Evolutionary conservation across 192 early-diverging fungal genomes (phyloP).

Genomic region (Anaeromyces robustus): DNA sequence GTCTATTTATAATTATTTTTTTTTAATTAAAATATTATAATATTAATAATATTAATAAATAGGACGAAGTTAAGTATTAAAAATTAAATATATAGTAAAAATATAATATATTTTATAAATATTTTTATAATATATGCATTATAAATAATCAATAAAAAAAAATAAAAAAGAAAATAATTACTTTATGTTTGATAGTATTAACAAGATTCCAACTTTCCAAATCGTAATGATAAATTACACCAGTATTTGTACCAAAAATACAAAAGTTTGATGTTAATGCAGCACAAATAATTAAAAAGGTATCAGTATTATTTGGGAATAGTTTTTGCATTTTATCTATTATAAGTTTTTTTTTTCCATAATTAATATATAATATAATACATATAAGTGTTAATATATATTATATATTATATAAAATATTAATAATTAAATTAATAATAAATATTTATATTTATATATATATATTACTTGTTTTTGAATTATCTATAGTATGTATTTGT

Average conservation of each 20-base stretch:
- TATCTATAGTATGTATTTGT: slow-evolving; percentile 20
- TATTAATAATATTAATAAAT: too few relatives aligned
- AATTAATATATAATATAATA: too few relatives aligned
- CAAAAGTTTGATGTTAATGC: slow-evolving; percentile 17
- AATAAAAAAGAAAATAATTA: slow-evolving; percentile 4
- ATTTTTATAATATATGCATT: too few relatives aligned
- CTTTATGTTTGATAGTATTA: slow-evolving; percentile 21
- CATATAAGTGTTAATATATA: too few relatives aligned
- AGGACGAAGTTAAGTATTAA: too few relatives aligned
- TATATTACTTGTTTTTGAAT: slow-evolving; percentile 2
- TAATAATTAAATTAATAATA: too few relatives aligned
- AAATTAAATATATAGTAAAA: too few relatives aligned
- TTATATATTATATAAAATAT: too few relatives aligned
- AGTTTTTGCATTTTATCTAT: slow-evolving; percentile 7
- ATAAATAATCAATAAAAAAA: background rate
- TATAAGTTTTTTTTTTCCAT: too few relatives aligned
- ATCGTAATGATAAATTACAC: slow-evolving; percentile 14
- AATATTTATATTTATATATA: background rate
- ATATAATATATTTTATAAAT: too few relatives aligned
- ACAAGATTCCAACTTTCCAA: slow-evolving; percentile 25
- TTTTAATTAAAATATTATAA: too few relatives aligned
- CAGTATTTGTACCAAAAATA: slow-evolving; percentile 16
- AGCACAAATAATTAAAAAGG: slow-evolving; percentile 8
- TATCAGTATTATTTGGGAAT: slow-evolving; percentile 11
- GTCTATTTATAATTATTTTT: too few relatives aligned